Percentiles rank a stretch among this genome's conserved stretches.
phyloP scores from a whole-genome alignment of 2,329 filamentous ascomycete species.

The Stachybotrys chartarum region DNA sequence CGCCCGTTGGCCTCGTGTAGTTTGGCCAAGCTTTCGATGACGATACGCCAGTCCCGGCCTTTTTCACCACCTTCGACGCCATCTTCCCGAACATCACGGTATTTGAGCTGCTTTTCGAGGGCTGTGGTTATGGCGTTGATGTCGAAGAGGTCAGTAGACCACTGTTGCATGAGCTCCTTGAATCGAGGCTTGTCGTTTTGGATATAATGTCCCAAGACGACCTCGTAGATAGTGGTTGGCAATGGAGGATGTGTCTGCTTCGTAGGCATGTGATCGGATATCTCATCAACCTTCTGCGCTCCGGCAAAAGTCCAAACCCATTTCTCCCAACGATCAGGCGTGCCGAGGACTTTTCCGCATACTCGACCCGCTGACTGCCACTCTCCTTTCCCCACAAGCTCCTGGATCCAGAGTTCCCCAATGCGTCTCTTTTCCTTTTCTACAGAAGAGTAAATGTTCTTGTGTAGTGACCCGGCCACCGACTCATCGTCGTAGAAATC shows the following conservation, averaged over 20 bases:
- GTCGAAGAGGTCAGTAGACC: constrained; percentile 81
- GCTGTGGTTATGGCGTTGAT: constrained; percentile 67
- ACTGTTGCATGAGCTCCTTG: constrained; percentile 70
- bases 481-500: constrained; percentile 69
- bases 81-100: constrained; percentile 66
- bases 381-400: constrained; percentile 66
- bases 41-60: constrained; percentile 77
- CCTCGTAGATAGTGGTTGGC: constrained; percentile 77
- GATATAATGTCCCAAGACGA: constrained; percentile 84
- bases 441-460: constrained; percentile 53
- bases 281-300: constrained; percentile 81
- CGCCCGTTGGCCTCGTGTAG: constrained; percentile 77
- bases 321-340: constrained; percentile 81
- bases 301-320: constrained; percentile 93
- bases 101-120: constrained; percentile 75
- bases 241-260: constrained; percentile 72
- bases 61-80: constrained; percentile 66
- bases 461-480: constrained; percentile 50
- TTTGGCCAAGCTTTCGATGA: constrained; percentile 80
- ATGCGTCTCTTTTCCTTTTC: constrained; percentile 87
- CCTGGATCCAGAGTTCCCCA: constrained; percentile 88
- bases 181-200: constrained; percentile 68
- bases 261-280: constrained; percentile 74
- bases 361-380: constrained; percentile 75
- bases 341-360: constrained; percentile 75